Evolutionary conservation across 1,284 basidiomycete species (phyloP), one percentile per base, ranked within the genome.

Genomic region (Trametes hirsuta): DNA sequence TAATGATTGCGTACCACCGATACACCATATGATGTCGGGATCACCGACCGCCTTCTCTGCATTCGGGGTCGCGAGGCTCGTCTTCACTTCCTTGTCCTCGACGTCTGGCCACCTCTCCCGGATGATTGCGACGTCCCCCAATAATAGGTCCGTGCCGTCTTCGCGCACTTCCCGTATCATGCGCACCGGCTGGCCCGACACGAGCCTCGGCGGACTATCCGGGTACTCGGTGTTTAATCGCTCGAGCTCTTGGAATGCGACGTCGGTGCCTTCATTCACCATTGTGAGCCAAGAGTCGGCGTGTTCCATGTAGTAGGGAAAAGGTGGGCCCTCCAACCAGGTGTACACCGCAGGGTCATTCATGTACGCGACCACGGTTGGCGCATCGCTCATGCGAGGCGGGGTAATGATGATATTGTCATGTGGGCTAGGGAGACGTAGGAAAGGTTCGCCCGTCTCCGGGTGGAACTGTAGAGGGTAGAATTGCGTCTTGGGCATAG

Each of bases 391-490:
- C 37, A 69, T 53, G 41, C 86, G 81, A 30, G 83, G 81, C 30
- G 86, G 81, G 1, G 86, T 88, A 30, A 88, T 66, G 64, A 88
- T 82, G 64, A 88, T 82, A 62, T 82, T 81, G 41, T 76, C 69
- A 59, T 77, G 75, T 42, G 83, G 83, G 53, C 71, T 66, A 14
- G 70, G 66, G 11, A 72, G 67, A n/a, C 65, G 68, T 37, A 73
- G 49, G 54, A 63, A 71, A 5, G 67, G 69, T 62, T 72, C 70
- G 6, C 67, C 66, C 1, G 68, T 71, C 25, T 46, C 18, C 11
- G 63, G 57, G 51, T 71, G 61, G 48, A 71, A 62, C 52, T 66
- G 56, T 1, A 71, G 56, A 12, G 71, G 71, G 36, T 63, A 53
- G 46, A 68, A 62, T 24, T 66, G 62, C 15, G 66, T 40, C 30